These are phyloP conservation scores for Aureobasidium sp. DNA, from an alignment of 2,329 filamentous ascomycete genomes.

Conservation along the genomic window DNA sequence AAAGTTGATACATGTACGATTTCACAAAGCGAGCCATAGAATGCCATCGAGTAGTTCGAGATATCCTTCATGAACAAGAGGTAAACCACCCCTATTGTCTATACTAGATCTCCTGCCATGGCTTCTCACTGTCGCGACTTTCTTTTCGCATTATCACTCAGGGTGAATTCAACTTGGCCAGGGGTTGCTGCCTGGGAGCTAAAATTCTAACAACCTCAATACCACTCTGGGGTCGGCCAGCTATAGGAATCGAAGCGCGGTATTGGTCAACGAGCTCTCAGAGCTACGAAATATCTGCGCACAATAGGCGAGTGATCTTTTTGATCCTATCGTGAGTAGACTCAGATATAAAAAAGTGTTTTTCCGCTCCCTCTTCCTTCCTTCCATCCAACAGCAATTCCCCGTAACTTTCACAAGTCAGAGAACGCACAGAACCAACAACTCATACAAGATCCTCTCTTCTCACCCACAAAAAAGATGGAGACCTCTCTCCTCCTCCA, in stretches of 20 bases:
- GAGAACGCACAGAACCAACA: background rate
- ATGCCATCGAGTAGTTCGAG: background rate
- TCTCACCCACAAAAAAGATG: background rate
- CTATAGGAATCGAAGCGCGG: background rate
- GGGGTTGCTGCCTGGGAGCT: background rate
- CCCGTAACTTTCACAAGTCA: background rate
- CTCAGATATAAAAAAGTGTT: background rate
- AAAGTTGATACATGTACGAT: background rate
- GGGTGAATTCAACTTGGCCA: background rate
- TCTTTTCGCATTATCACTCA: background rate
- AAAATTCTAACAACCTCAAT: background rate
- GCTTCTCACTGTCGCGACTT: background rate
- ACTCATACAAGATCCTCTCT: background rate
- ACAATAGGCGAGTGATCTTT: background rate
- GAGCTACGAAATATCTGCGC: background rate
- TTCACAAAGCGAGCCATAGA: background rate
- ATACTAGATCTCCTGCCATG: background rate
- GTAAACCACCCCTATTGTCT: background rate
- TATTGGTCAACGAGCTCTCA: background rate
- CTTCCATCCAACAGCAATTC: background rate
- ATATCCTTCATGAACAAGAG: background rate
- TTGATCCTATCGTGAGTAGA: background rate
- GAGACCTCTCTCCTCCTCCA: background rate
- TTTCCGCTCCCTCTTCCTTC: background rate
- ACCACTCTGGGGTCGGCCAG: background rate